Evolutionary conservation across 75 land plant species (phyloP).

Genomic region (Cryptomeria japonica): DNA sequence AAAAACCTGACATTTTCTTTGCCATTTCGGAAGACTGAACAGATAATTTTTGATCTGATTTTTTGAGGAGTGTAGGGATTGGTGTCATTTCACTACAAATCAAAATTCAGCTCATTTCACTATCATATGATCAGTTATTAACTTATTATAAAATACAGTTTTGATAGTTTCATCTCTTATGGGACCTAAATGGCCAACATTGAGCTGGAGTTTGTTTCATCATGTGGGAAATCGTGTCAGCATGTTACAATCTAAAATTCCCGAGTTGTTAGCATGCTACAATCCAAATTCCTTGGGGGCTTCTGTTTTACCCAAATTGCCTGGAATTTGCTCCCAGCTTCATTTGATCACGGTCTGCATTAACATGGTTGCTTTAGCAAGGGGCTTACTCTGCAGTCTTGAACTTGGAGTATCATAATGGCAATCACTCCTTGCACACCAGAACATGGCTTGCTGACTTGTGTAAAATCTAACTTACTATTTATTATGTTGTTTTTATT

Average conservation of each 20-base stretch:
- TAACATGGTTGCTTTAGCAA: too few relatives aligned
- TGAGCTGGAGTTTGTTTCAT: not conserved
- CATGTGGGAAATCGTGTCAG: not conserved
- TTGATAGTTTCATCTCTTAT: not conserved
- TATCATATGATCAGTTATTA: not conserved
- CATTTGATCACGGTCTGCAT: too few relatives aligned
- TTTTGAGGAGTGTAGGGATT: not conserved
- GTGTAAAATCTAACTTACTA: too few relatives aligned
- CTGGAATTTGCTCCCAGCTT: too few relatives aligned
- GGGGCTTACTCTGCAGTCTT: too few relatives aligned
- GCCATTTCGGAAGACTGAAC: not conserved
- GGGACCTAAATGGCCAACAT: not conserved
- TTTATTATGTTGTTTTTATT: too few relatives aligned
- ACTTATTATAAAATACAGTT: not conserved
- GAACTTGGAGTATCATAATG: too few relatives aligned
- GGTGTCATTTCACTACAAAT: not conserved
- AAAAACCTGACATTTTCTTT: not conserved
- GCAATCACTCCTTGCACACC: too few relatives aligned
- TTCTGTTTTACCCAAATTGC: too few relatives aligned
- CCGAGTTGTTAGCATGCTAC: not conserved
- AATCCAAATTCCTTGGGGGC: not conserved
- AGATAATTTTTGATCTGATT: not conserved
- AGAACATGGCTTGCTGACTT: too few relatives aligned
- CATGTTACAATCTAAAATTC: not conserved
- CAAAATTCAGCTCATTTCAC: not conserved